phyloP scores from a whole-genome alignment of 2,329 filamentous ascomycete species.

The Emergomyces africanus region DNA sequence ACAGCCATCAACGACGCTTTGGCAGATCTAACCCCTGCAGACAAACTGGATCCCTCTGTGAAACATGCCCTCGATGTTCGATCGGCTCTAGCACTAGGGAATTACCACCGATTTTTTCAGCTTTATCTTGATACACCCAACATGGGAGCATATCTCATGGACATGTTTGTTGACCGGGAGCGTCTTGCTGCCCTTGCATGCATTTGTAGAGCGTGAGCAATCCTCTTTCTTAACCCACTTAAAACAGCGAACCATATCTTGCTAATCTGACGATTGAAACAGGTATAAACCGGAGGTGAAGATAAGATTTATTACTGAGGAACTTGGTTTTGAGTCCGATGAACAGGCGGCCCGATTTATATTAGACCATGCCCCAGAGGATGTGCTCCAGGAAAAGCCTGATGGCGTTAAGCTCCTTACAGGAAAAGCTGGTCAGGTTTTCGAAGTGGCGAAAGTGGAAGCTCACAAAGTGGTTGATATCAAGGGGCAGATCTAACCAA shows the following conservation, averaged over 20 bases:
- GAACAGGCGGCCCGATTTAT: conserved; percentile 85
- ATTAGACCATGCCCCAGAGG: conserved; percentile 62
- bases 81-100: conserved; percentile 80
- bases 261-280: conserved; percentile 33
- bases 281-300: conserved; percentile 90
- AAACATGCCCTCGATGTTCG: conserved; percentile 87
- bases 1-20: conserved; percentile 96
- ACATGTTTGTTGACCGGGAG: conserved; percentile 95
- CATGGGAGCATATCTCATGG: conserved; percentile 97
- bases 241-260: neutral
- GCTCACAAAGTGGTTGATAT: conserved; percentile 88
- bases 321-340: conserved; percentile 90
- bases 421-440: conserved; percentile 57
- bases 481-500: conserved; percentile 69
- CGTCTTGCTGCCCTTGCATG: conserved; percentile 79
- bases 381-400: conserved; percentile 63
- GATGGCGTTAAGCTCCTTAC: conserved; percentile 62
- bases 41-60: conserved; percentile 73
- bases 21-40: conserved; percentile 96
- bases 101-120: conserved; percentile 97
- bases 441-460: conserved; percentile 57
- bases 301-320: conserved; percentile 84
- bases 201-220: conserved; percentile 85
- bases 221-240: neutral
- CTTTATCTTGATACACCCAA: conserved; percentile 88